These are phyloP conservation scores for Puccinia horiana DNA, from an alignment of 1,284 basidiomycete genomes.

Conservation along the genomic window DNA sequence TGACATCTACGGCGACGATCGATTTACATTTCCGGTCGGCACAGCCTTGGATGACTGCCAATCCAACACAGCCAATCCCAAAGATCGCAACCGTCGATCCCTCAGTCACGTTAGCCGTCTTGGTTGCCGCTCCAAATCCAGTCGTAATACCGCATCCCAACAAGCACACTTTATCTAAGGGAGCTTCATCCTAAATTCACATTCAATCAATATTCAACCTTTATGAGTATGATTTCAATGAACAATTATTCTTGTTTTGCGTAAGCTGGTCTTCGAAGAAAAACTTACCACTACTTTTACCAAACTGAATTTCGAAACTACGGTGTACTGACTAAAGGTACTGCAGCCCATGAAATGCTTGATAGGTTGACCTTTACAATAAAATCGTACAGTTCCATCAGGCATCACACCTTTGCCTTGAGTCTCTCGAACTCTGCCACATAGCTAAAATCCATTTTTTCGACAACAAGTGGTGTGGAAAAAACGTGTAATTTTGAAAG, in stretches of 20 bases:
- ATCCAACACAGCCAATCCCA: slow-evolving; percentile 91
- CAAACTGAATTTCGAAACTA: slow-evolving; percentile 94
- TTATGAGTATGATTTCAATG: not conserved
- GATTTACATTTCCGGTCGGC: slow-evolving; percentile 75
- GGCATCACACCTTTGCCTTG: slow-evolving; percentile 98
- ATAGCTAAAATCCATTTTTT: slow-evolving; percentile 45
- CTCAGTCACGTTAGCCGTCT: slow-evolving; percentile 66
- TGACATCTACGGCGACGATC: slow-evolving; percentile 90
- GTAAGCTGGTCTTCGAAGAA: slow-evolving; percentile 58
- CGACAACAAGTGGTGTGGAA: not conserved
- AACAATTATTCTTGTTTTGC: not conserved
- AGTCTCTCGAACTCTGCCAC: slow-evolving; percentile 74
- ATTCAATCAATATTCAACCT: not conserved
- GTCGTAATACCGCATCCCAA: slow-evolving; percentile 93
- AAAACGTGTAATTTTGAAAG: not conserved
- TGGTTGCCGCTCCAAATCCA: slow-evolving; percentile 66
- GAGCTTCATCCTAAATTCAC: slow-evolving; percentile 66
- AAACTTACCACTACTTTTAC: slow-evolving; percentile 61
- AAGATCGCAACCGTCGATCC: slow-evolving; percentile 88
- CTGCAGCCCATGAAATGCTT: slow-evolving; percentile 98
- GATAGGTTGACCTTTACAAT: slow-evolving; percentile 80
- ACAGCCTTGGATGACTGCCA: slow-evolving; percentile 85
- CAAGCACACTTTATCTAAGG: slow-evolving; percentile 90
- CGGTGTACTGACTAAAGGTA: slow-evolving; percentile 98
- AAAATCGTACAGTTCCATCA: slow-evolving; percentile 86